Evolutionary conservation across 768 basidiomycete species (phyloP).

Genomic region (Tylopilus vinaceipallidus): DNA sequence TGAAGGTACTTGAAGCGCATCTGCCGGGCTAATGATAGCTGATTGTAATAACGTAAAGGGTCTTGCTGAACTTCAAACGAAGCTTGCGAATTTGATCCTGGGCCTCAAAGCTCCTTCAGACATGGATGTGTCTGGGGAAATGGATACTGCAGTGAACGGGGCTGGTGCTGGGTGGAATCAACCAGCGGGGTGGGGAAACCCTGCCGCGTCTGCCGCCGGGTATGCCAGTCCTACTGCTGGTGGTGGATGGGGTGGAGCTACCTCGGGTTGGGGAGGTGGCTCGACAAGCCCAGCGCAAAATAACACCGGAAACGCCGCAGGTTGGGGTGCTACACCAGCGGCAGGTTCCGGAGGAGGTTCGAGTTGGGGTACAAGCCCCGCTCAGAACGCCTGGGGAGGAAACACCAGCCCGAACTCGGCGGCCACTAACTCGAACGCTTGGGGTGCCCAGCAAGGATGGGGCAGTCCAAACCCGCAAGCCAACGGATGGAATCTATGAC

Average conservation of each 20-base stretch:
- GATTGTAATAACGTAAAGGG: conserved; percentile 45
- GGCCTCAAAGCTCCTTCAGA: conserved; percentile 67
- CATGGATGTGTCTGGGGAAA: conserved; percentile 45
- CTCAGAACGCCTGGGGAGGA: conserved; percentile 38
- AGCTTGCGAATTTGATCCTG: conserved; percentile 76
- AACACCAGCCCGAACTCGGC: conserved; percentile 31
- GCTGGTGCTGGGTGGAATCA: conserved; percentile 21
- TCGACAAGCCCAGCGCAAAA: conserved; percentile 29
- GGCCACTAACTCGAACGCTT: conserved; percentile 16
- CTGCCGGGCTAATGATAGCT: background rate
- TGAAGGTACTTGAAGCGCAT: conserved; percentile 54
- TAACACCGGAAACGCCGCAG: conserved; percentile 15
- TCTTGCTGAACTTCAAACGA: conserved; percentile 73
- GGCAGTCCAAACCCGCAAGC: conserved; percentile 47
- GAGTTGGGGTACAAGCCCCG: conserved; percentile 33
- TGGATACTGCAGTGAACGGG: conserved; percentile 32
- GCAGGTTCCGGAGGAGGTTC: conserved; percentile 26
- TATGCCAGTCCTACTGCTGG: conserved; percentile 31
- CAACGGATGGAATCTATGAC: conserved; percentile 52
- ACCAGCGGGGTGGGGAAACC: conserved; percentile 27
- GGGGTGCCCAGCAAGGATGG: conserved; percentile 45
- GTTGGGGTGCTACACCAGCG: conserved; percentile 27
- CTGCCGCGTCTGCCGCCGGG: conserved; percentile 31
- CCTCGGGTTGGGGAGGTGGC: conserved; percentile 28
- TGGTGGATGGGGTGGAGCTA: conserved; percentile 31